Conservation (phyloP, 164 flowering plant species). For the Sextonia rubra region DNA sequence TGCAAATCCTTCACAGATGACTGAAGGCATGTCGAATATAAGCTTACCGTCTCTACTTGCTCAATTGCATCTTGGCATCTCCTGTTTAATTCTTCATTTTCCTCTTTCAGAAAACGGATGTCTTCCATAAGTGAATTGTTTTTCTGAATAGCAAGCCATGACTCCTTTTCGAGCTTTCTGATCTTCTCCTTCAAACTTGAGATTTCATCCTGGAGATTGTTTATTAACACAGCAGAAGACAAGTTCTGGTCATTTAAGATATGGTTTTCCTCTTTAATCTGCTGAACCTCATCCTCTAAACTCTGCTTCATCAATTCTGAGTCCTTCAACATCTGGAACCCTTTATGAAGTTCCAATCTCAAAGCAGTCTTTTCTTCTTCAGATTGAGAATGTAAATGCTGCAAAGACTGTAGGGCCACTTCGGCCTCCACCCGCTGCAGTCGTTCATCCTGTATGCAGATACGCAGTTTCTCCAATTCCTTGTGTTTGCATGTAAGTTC, state of each 20-base stretch:
- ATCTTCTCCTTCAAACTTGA: conserved; percentile 49
- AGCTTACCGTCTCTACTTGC: conserved; percentile 58
- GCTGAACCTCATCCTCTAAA: conserved; percentile 48
- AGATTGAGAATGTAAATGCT: conserved; percentile 55
- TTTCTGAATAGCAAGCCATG: conserved; percentile 38
- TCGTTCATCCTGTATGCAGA: conserved; percentile 48
- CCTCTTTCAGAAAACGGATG: conserved; percentile 51
- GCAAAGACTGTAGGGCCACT: conserved; percentile 45
- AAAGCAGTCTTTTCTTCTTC: conserved; percentile 62
- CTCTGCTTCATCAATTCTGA: conserved; percentile 44
- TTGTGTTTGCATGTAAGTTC: conserved; percentile 54
- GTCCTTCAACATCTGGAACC: conserved; percentile 57
- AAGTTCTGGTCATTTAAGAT: conserved; percentile 47
- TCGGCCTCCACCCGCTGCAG: conserved; percentile 45
- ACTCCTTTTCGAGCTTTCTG: conserved; percentile 64
- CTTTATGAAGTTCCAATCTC: conserved; percentile 52
- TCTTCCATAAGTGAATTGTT: conserved; percentile 57
- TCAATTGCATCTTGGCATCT: conserved; percentile 41
- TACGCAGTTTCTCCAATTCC: conserved; percentile 54
- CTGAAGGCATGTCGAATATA: conserved; percentile 43
- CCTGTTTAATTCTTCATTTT: conserved; percentile 43
- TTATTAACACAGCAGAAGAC: conserved; percentile 35
- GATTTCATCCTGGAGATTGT: conserved; percentile 51
- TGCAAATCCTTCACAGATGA: conserved; percentile 59
- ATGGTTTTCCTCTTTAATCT: conserved; percentile 46